These are phyloP conservation scores for Porcisia deanei DNA, from an alignment of 208 protist genomes.

Conservation along the genomic window DNA sequence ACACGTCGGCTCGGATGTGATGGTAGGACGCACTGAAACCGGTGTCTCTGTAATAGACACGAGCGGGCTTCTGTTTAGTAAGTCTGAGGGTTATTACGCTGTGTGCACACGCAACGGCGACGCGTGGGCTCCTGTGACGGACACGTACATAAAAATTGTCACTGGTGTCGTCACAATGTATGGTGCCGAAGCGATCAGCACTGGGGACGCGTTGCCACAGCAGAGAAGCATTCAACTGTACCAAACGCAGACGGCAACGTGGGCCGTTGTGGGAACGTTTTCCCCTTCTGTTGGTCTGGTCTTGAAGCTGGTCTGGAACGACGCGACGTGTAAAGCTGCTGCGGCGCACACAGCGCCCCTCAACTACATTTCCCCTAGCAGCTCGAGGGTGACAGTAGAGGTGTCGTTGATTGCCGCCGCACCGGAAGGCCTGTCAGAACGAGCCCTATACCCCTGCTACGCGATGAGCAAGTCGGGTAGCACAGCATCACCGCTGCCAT, in stretches of 20 bases:
- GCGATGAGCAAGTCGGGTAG: background rate
- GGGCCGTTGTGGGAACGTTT: constrained; percentile 59
- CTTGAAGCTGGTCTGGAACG: constrained; percentile 62
- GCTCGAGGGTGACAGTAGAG: constrained; percentile 40
- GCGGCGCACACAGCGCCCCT: constrained; percentile 44
- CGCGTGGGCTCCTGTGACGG: constrained; percentile 22
- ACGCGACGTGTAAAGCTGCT: constrained; percentile 37
- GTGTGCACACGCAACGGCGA: constrained; percentile 44
- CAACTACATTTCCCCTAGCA: constrained; percentile 41
- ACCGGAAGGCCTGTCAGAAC: constrained; percentile 11
- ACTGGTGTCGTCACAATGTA: constrained; percentile 11
- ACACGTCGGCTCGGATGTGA: constrained; percentile 29
- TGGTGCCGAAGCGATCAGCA: constrained; percentile 48
- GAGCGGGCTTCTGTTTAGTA: constrained; percentile 30
- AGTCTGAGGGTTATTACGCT: constrained; percentile 40
- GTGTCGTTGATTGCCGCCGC: constrained; percentile 38
- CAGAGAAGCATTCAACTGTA: constrained; percentile 45
- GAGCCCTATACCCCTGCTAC: constrained; percentile 44
- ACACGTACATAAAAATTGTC: constrained; percentile 41
- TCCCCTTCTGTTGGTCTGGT: constrained; percentile 20
- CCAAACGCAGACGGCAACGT: constrained; percentile 52
- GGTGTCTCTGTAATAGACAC: constrained; percentile 43
- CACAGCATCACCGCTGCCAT: constrained; percentile 34
- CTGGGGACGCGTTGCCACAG: constrained; percentile 26
- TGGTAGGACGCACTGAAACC: constrained; percentile 21